Percentiles rank a stretch among this genome's conserved stretches.
phyloP scores from a whole-genome alignment of 129 eudicot species.

The Saposhnikovia divaricata region DNA sequence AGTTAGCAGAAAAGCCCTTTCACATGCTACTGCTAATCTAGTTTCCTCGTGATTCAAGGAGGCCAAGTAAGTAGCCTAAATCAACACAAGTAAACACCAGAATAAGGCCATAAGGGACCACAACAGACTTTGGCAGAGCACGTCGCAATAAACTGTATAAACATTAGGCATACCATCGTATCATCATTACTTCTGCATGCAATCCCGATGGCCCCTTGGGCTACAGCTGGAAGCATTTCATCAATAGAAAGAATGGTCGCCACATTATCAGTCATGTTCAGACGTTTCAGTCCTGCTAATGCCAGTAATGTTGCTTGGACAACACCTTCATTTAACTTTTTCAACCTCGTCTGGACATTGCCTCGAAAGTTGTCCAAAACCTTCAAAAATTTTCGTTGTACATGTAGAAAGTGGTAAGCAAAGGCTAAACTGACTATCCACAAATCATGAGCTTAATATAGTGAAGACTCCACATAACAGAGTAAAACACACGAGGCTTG shows the following conservation, averaged over 20 bases:
- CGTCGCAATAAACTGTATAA: background rate
- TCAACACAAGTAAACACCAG: background rate
- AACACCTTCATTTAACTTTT: conserved; percentile 69
- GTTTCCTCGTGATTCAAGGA: conserved; percentile 91
- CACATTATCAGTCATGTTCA: conserved; percentile 86
- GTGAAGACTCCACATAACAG: background rate
- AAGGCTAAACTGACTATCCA: background rate
- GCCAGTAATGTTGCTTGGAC: conserved; percentile 90
- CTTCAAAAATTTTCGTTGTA: conserved; percentile 18
- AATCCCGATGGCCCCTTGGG: conserved; percentile 50
- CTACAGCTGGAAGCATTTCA: conserved; percentile 16
- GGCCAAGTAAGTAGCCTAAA: conserved; percentile 69
- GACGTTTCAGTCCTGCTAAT: conserved; percentile 78
- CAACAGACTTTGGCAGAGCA: background rate
- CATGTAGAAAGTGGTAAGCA: background rate
- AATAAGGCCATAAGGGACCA: background rate
- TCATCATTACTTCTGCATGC: conserved; percentile 86
- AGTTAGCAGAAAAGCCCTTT: conserved; percentile 62
- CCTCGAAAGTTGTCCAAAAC: conserved; percentile 87
- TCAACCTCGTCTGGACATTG: conserved; percentile 90
- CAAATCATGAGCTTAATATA: background rate
- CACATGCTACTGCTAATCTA: conserved; percentile 86
- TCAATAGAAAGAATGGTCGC: conserved; percentile 35
- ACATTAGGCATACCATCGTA: conserved; percentile 53
- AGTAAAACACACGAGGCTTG: background rate